Evolutionary conservation across 352 stramenopile species (phyloP).

Genomic region (Globisporangium canariense): DNA sequence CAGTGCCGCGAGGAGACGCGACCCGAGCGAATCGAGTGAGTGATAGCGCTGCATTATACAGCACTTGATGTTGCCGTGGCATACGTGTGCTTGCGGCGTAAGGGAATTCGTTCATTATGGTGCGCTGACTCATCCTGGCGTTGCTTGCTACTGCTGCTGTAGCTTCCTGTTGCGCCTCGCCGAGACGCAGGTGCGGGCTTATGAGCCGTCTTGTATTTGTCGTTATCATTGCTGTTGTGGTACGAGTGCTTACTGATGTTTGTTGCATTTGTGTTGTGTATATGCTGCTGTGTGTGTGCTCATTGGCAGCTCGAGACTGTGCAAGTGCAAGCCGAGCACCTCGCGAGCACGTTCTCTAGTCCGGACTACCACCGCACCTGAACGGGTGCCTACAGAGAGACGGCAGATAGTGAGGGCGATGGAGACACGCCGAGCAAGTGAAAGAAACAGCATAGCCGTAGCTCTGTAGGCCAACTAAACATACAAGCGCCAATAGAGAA

Average conservation of each 20-base stretch:
- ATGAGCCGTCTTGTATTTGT: neutral
- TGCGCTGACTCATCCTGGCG: neutral
- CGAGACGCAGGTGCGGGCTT: conserved; percentile 45
- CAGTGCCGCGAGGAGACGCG: conserved; percentile 51
- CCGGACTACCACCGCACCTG: conserved; percentile 59
- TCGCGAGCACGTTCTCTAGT: conserved; percentile 55
- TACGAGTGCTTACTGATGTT: neutral
- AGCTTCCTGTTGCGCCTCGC: conserved; percentile 49
- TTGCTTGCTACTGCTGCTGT: neutral
- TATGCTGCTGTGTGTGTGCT: neutral
- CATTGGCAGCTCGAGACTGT: conserved; percentile 59
- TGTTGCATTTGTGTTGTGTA: neutral
- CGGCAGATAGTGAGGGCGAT: neutral
- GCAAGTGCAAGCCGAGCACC: conserved; percentile 62
- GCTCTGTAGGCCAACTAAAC: neutral
- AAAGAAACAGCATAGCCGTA: conserved; percentile 1
- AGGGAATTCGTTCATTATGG: neutral
- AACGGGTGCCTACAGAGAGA: conserved; percentile 7
- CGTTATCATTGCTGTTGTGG: neutral
- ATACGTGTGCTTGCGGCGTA: neutral
- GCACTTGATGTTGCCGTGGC: neutral
- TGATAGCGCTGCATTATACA: neutral
- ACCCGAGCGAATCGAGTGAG: conserved; percentile 55
- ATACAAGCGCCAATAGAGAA: conserved; percentile 2
- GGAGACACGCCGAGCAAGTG: neutral